phyloP scores from a whole-genome alignment of 108 stramenopile genomes.

The Pseudonitzschia delicatissima region DNA sequence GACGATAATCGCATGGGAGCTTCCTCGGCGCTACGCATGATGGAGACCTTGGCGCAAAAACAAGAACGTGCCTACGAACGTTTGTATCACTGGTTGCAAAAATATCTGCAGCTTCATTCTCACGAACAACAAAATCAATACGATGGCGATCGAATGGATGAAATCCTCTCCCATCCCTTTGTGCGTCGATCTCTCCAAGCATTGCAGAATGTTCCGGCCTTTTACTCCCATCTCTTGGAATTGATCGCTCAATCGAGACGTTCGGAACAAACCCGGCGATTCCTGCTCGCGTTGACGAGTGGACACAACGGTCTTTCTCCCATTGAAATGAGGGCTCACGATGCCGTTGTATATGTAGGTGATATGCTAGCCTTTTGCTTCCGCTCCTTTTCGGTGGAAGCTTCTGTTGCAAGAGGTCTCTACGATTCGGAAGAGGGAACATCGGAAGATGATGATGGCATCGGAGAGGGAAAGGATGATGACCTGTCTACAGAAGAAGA shows the following conservation, averaged over 20 bases:
- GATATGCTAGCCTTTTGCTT: conserved; percentile 90
- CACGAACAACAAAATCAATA: conserved; percentile 11
- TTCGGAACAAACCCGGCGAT: conserved; percentile 70
- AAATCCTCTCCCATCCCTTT: conserved; percentile 66
- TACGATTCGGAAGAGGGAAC: conserved; percentile 22
- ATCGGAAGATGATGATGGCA: conserved; percentile 21
- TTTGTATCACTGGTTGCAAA: conserved; percentile 80
- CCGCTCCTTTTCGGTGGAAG: conserved; percentile 71
- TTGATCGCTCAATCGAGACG: conserved; percentile 65
- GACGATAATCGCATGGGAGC: conserved; percentile 48
- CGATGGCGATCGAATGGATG: conserved; percentile 68
- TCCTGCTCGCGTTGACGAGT: conserved; percentile 77
- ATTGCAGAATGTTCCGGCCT: conserved; percentile 70
- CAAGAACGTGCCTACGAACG: conserved; percentile 88
- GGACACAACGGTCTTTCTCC: conserved; percentile 74
- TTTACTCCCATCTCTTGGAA: conserved; percentile 71
- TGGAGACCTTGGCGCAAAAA: conserved; percentile 73
- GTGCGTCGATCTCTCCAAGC: conserved; percentile 50
- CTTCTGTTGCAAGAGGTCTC: conserved; percentile 66
- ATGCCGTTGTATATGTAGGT: conserved; percentile 80
- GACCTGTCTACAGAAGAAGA: conserved; percentile 14
- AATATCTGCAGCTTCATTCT: conserved; percentile 44
- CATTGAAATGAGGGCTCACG: conserved; percentile 84
- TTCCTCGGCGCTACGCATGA: conserved; percentile 78
- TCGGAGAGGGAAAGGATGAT: conserved; percentile 10